Evolutionary conservation across 306 rosid genomes (phyloP), one percentile per base, ranked within the genome.

Genomic region (Dalbergia cochinchinensis): DNA sequence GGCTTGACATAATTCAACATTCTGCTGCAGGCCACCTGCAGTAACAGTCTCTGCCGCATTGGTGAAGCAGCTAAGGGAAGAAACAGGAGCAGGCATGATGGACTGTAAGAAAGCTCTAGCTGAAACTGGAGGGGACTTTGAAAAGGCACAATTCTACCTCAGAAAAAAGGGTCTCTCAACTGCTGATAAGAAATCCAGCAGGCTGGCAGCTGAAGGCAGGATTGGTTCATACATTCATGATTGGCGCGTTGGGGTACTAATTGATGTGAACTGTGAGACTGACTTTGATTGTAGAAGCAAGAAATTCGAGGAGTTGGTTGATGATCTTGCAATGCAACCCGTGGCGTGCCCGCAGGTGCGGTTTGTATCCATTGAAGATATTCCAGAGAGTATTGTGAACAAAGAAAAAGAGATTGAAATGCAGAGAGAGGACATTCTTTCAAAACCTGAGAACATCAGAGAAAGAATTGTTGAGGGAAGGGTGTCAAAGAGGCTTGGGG

Each of bases 21-120:
- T 69, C 62, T 82, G 80, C 75, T 82, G 72, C 92, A 91, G 99
- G 88, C 83, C 89, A 81, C 55, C 92, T 59, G 71, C 88, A 20
- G 90, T 87, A 16, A 68, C 85, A 1, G 67, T 95, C 65, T 92
- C 98, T 4, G 96, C 98, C 0, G 73, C 88, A 60, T 86, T 95
- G 88, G 99, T 91, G 69, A 95, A 95, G 80, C 92, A 92, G 78
- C 83, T 95, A 53, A 84, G 99, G 16, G 98, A 93, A 70, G 99
- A 95, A 86, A 91, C 98, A 2, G 99, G 97, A 82, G 99, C 96
- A 4, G 99, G 98, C 77, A 95, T 95, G 99, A 95, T 95, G 98
- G 98, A 95, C 80, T 95, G 99, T 81, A 95, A 95, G 97, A 95
- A 89, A 86, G 98, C 97, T 74, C 94, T 93, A 60, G 81, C 99